Evolutionary conservation across 2,329 filamentous ascomycete species (phyloP), one percentile per base, ranked within the genome.

Genomic region (Calonectria naviculata): DNA sequence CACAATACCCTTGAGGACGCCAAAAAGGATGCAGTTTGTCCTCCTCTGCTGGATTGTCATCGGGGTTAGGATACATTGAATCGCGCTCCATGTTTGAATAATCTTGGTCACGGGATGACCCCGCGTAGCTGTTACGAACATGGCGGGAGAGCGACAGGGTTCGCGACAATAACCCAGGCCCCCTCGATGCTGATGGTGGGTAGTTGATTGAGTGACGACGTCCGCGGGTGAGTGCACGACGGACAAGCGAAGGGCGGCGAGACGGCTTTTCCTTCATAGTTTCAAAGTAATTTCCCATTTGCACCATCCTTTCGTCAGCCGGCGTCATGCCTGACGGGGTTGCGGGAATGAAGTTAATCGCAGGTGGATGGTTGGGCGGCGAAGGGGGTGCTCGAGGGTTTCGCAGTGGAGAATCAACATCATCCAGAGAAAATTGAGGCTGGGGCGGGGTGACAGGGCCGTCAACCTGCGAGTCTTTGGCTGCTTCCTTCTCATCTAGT

Each of bases 281-380:
- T 31, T 89, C 88, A 63, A 87, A 88, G 62, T 87, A 89, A 71
- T 89, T 90, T 1, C 89, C 89, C 26, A 89, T 80, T 74, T 86
- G 86, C 28, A 83, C 83, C 67, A 87, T 83, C 75, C 85, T 87
- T 72, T 91, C 89, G 2, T 85, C 77, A 2, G 86, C 83, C 12
- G 90, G 89, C 1, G 90, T 91, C 49, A 88, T 77, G 2, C 88
- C 90, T 2, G 89, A 91, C 4, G 90, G 90, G 0, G 90, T 92
- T 29, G 90, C 90, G 0, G 90, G 90, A 38, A 90, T 92, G 71
- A 92, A 90, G 67, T 90, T 87, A 75, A 92, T 81, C n/a, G 79
- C 79, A 5, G 83, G 83, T 3, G 82, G 84, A 34, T 82, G 75
- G 9, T 71, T 74, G 17, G 88, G 88, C 8, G 87, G 89, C 72